Evolutionary conservation across 2,329 filamentous ascomycete genomes (phyloP).

Genomic region (Penicillium freii): DNA sequence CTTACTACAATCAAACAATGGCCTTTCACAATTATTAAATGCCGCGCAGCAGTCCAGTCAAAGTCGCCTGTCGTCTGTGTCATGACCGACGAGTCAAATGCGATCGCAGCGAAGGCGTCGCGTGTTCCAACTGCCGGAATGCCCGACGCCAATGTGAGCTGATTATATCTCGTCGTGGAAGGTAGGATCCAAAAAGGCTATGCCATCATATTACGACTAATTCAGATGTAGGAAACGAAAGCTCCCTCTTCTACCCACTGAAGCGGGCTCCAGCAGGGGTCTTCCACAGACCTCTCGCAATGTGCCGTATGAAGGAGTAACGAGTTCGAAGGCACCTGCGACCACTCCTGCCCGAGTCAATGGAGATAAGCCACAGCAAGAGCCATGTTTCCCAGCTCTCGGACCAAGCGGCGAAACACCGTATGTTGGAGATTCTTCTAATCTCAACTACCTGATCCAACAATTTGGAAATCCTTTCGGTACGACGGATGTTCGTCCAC

Average conservation of each 20-base stretch:
- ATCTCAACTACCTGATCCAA: slow-evolving; percentile 26
- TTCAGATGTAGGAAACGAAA: slow-evolving; percentile 1
- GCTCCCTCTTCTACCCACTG: neutral
- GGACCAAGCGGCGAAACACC: slow-evolving; percentile 6
- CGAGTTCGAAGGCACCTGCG: neutral
- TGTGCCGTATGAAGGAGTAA: neutral
- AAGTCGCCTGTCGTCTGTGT: slow-evolving; percentile 16
- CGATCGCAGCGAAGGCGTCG: slow-evolving; percentile 11
- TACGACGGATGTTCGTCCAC: slow-evolving; percentile 8
- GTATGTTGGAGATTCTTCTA: slow-evolving; percentile 26
- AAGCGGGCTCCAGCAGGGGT: neutral
- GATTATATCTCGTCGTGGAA: slow-evolving; percentile 18
- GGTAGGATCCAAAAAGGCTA: slow-evolving; percentile 7
- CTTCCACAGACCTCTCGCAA: neutral
- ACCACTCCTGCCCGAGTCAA: neutral
- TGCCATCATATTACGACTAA: slow-evolving; percentile 1
- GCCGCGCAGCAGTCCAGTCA: slow-evolving; percentile 6
- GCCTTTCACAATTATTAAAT: slow-evolving; percentile 1
- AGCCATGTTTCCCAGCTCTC: slow-evolving; percentile 13
- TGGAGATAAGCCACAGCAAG: neutral
- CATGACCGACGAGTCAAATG: slow-evolving; percentile 21
- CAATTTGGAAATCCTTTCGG: slow-evolving; percentile 26
- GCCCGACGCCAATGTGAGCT: slow-evolving; percentile 10
- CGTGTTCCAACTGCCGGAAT: slow-evolving; percentile 17
- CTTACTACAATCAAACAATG: neutral